Evolutionary conservation across 768 basidiomycete species (phyloP).

Genomic region (Guyanaporus albipodus): DNA sequence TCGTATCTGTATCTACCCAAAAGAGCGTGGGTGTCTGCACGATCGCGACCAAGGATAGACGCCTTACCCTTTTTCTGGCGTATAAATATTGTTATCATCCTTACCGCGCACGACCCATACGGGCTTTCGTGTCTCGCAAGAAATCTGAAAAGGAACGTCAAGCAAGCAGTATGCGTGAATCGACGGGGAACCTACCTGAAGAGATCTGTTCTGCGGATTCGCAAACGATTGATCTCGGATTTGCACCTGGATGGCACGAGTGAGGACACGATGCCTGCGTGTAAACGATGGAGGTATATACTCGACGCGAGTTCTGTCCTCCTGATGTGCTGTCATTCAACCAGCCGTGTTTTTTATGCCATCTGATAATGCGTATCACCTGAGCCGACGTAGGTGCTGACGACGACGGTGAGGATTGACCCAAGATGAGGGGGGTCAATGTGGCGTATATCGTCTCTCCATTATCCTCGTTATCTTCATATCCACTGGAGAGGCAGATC

Average conservation of each 20-base stretch:
- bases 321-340: slow-evolving; percentile 12
- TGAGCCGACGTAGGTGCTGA: slow-evolving; percentile 35
- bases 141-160: slow-evolving; percentile 25
- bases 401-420: slow-evolving; percentile 1
- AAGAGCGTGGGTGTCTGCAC: background rate
- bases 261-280: background rate
- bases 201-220: slow-evolving; percentile 14
- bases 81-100: slow-evolving; percentile 9
- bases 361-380: too few species aligned
- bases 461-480: slow-evolving; percentile 38
- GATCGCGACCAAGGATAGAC: background rate
- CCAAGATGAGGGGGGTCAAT: background rate
- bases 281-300: slow-evolving; percentile 9
- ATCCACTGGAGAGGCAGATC: slow-evolving; percentile 39
- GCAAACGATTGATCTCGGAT: slow-evolving; percentile 23
- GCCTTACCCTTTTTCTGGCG: slow-evolving; percentile 24
- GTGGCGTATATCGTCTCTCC: slow-evolving; percentile 37
- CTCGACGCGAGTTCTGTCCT: slow-evolving; percentile 19
- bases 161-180: background rate
- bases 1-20: slow-evolving; percentile 31
- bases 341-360: too few species aligned
- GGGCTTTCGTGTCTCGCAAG: slow-evolving; percentile 26
- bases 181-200: slow-evolving; percentile 10
- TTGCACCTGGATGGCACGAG: slow-evolving; percentile 21
- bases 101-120: slow-evolving; percentile 38